Base-by-base conservation (phyloP, 352 stramenopile species). In the Globisporangium spiculum region DNA sequence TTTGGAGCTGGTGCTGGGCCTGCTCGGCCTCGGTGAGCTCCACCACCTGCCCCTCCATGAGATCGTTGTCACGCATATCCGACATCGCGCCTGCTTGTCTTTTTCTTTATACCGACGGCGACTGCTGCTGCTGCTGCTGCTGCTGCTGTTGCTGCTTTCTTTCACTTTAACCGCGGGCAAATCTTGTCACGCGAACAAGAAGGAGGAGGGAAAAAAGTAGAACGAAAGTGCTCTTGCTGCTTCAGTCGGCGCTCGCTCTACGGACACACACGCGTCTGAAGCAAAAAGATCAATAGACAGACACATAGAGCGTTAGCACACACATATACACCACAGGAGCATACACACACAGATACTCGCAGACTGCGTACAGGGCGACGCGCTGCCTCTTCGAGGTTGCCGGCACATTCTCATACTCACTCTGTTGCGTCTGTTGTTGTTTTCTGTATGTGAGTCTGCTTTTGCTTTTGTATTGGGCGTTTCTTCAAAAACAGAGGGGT, bases 21-120 rank as follows among this genome's bases (percentile, higher is more conserved):
- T 94, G 85, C 63, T 95, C 88, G 60, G 87, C 88, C 73, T 95
- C 86, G 24, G 88, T 94, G 50, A 95, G 80, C 68, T 95, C 86
- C 66, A 95, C 88, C 4, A 93, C 84, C 77, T 95, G 88, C n/a
- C 84, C 82, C 70, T 95, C 86, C 86, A 93, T 93, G 63, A 50
- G 71, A 66, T 60, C 55, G 64, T 64, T 70, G 55, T 58, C 59
- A 16, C 44, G n/a, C 12, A 56, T 46, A 26, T 65, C 63, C 61
- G 63, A 58, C 62, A 73, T 73, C 16, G 32, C 27, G 38, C 12
- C 34, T 44, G 36, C 26, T 53, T n/a, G 30, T 34, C 41, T 62
- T 50, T 30, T 34, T 41, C 24, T 41, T 60, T 20, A 41, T 44
- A 38, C 18, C 18, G 10, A 24, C 1, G 24, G 27, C 3, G 27